These are phyloP conservation scores for Aegilops bicornis DNA, from an alignment of 176 grass and related monocot genomes.

Conservation along the genomic window DNA sequence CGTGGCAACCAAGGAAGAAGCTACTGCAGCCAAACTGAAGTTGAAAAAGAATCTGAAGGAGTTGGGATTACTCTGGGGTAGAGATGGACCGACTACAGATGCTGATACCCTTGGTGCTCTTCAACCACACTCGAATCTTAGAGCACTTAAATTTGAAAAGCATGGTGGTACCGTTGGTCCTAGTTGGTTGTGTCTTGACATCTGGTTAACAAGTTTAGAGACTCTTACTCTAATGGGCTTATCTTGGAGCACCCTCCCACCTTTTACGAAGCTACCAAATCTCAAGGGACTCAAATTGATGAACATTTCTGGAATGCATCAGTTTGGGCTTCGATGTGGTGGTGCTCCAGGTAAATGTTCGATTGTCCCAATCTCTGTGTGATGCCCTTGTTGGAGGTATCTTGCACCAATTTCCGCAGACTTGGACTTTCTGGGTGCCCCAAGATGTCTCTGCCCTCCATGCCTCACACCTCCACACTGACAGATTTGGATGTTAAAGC, in stretches of 20 bases:
- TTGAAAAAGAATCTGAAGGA: background rate
- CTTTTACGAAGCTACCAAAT: background rate
- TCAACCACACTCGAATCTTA: background rate
- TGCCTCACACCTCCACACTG: too few relatives aligned
- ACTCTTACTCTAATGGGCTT: too few relatives aligned
- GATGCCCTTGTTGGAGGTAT: too few relatives aligned
- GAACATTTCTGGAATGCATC: background rate
- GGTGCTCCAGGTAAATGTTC: background rate
- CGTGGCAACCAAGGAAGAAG: too few relatives aligned
- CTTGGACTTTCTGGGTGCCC: rapidly evolving
- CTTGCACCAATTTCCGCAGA: too few relatives aligned
- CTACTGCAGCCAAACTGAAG: too few relatives aligned
- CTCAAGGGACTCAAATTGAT: background rate
- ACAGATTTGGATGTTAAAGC: too few relatives aligned
- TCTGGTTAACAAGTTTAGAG: background rate
- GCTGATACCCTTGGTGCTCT: background rate
- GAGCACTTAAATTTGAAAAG: background rate
- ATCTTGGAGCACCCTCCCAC: background rate
- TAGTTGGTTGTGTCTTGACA: background rate
- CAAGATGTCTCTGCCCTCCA: too few relatives aligned
- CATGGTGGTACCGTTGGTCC: background rate
- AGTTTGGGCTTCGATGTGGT: background rate
- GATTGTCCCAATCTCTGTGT: too few relatives aligned
- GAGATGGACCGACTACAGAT: background rate
- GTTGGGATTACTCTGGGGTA: background rate